phyloP scores from a whole-genome alignment of 2,329 filamentous ascomycete species.

The Aspergillus sp. region DNA sequence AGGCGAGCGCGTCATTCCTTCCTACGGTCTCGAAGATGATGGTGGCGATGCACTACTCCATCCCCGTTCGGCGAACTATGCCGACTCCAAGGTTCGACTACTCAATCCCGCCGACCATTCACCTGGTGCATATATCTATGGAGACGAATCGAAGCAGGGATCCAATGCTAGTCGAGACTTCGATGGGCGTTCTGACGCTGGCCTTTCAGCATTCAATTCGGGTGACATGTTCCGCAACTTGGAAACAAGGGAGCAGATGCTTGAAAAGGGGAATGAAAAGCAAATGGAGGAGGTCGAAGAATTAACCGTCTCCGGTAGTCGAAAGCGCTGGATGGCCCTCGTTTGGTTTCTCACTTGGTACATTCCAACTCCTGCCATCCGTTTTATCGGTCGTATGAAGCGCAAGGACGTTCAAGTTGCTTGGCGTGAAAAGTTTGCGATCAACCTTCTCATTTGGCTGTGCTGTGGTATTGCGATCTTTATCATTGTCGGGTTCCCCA shows the following conservation, averaged over 20 bases:
- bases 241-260: conserved; percentile 90
- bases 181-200: conserved; percentile 87
- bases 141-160: conserved; percentile 71
- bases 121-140: conserved; percentile 64
- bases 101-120: conserved; percentile 48
- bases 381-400: conserved; percentile 75
- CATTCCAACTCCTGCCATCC: conserved; percentile 80
- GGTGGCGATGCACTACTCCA: conserved; percentile 62
- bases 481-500: conserved; percentile 85
- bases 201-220: conserved; percentile 82
- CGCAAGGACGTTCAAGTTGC: conserved; percentile 89
- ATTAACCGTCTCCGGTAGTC: conserved; percentile 70
- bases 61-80: conserved; percentile 41
- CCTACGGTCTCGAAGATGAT: conserved; percentile 59
- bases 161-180: conserved; percentile 81
- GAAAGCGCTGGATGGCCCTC: conserved; percentile 86
- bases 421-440: conserved; percentile 96
- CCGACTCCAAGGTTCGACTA: conserved; percentile 57
- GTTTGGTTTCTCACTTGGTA: conserved; percentile 84
- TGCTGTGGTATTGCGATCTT: conserved; percentile 76
- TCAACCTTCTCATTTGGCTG: conserved; percentile 97
- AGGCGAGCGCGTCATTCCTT: conserved; percentile 59
- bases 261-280: conserved; percentile 90
- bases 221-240: conserved; percentile 99
- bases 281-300: conserved; percentile 89